These are phyloP conservation scores for Thelephora terrestris DNA, from an alignment of 1,284 basidiomycete genomes.

Conservation along the genomic window DNA sequence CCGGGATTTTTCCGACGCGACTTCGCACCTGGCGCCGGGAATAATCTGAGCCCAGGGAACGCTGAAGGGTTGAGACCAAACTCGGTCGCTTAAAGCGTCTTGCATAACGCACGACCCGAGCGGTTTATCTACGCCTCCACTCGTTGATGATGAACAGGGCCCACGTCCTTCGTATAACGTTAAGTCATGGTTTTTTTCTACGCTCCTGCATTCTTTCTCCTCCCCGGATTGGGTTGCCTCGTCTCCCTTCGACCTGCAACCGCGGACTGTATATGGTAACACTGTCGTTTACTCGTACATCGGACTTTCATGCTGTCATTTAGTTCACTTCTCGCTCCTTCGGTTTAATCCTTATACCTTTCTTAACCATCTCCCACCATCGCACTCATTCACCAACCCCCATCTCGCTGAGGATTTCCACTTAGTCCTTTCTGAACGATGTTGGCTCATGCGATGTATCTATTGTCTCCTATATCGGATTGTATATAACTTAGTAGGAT, in stretches of 20 bases:
- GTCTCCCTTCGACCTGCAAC: neutral
- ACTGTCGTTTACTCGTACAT: too few species aligned
- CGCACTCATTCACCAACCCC: too few species aligned
- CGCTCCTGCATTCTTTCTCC: neutral
- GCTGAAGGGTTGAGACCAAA: conserved; percentile 28
- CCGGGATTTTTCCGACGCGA: conserved; percentile 45
- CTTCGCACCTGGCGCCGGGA: conserved; percentile 22
- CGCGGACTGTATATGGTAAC: too few species aligned
- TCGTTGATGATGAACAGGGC: conserved; percentile 4
- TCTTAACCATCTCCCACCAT: too few species aligned
- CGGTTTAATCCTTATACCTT: too few species aligned
- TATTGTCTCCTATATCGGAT: too few species aligned
- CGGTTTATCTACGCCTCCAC: neutral
- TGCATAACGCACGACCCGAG: neutral
- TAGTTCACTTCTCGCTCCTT: too few species aligned
- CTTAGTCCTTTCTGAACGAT: too few species aligned
- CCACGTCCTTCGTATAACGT: conserved; percentile 1
- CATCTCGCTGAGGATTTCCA: too few species aligned
- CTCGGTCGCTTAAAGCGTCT: conserved; percentile 30
- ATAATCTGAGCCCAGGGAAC: conserved; percentile 9
- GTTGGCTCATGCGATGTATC: too few species aligned
- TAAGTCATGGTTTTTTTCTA: conserved; percentile 1
- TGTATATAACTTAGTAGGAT: too few species aligned
- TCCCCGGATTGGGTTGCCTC: neutral
- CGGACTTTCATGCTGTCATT: too few species aligned